These are phyloP conservation scores for Kuraishia piskuri DNA, from an alignment of 805 yeast genomes.

Conservation along the genomic window DNA sequence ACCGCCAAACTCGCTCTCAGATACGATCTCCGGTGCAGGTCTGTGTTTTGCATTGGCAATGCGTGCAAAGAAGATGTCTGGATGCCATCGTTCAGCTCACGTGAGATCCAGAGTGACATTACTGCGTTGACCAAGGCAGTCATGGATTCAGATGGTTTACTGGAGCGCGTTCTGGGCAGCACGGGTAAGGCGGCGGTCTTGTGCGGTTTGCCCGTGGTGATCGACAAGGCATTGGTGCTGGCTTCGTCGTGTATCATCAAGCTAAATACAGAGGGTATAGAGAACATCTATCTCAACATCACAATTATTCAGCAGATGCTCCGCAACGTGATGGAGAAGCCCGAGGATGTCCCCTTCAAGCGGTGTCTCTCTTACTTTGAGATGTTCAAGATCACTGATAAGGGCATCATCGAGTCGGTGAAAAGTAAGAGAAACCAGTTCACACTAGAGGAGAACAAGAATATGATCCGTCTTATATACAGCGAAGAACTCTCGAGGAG, in stretches of 20 bases:
- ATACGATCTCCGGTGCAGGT: conserved; percentile 46
- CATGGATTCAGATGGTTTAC: conserved; percentile 33
- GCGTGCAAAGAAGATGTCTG: conserved; percentile 42
- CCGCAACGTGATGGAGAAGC: conserved; percentile 43
- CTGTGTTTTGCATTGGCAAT: conserved; percentile 40
- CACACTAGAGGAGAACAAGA: conserved; percentile 35
- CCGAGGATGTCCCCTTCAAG: conserved; percentile 45
- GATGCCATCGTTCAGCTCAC: conserved; percentile 42
- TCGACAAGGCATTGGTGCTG: conserved; percentile 41
- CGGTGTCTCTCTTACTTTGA: conserved; percentile 49
- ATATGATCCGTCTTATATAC: conserved; percentile 44
- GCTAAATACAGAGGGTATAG: conserved; percentile 51
- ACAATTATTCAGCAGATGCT: conserved; percentile 63
- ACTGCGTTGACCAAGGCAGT: conserved; percentile 42
- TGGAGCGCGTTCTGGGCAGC: conserved; percentile 22
- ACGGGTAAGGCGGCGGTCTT: conserved; percentile 24
- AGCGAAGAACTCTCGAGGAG: conserved; percentile 24
- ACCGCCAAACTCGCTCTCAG: conserved; percentile 40
- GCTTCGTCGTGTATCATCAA: conserved; percentile 42
- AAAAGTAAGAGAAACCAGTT: conserved; percentile 26
- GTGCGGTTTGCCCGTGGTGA: conserved; percentile 40
- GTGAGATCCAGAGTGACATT: conserved; percentile 51
- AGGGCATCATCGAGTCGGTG: conserved; percentile 32
- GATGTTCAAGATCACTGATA: conserved; percentile 40
- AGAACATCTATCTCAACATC: conserved; percentile 50